Conservation (phyloP, 768 basidiomycete species). For the Pleurotus djamor region DNA sequence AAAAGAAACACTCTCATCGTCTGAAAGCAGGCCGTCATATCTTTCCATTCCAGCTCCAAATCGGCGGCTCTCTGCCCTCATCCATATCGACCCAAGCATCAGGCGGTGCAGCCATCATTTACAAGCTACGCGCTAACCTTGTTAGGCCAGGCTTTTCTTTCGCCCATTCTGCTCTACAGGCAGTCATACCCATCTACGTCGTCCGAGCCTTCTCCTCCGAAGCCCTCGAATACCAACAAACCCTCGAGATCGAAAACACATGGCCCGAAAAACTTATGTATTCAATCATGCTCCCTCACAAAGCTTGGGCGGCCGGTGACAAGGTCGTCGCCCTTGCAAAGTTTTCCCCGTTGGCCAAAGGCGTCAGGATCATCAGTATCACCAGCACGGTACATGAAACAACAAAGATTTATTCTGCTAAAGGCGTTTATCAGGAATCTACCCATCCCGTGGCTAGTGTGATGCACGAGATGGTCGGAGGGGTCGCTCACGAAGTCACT, state of each 20-base stretch:
- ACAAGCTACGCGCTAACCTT: slow-evolving; percentile 89
- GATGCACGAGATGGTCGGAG: slow-evolving; percentile 68
- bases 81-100: slow-evolving; percentile 54
- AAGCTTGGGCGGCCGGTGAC: slow-evolving; percentile 94
- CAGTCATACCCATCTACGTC: slow-evolving; percentile 59
- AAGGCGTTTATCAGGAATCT: slow-evolving; percentile 56
- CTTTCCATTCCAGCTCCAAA: slow-evolving; percentile 88
- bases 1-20: slow-evolving; percentile 76
- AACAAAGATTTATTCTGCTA: slow-evolving; percentile 56
- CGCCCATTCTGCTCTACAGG: slow-evolving; percentile 58
- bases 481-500: slow-evolving; percentile 42
- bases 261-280: slow-evolving; percentile 99
- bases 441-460: slow-evolving; percentile 57
- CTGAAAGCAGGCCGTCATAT: slow-evolving; percentile 94
- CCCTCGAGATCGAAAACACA: slow-evolving; percentile 92
- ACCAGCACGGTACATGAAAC: slow-evolving; percentile 73
- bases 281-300: slow-evolving; percentile 89
- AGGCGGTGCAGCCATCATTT: slow-evolving; percentile 69
- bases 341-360: slow-evolving; percentile 85
- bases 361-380: slow-evolving; percentile 68
- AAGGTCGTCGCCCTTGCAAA: slow-evolving; percentile 79
- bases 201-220: slow-evolving; percentile 74
- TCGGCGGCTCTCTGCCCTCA: slow-evolving; percentile 86
- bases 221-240: slow-evolving; percentile 94
- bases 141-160: slow-evolving; percentile 64